These are phyloP conservation scores for Beta macrorhiza DNA, from an alignment of 179 eudicot genomes.

Conservation along the genomic window DNA sequence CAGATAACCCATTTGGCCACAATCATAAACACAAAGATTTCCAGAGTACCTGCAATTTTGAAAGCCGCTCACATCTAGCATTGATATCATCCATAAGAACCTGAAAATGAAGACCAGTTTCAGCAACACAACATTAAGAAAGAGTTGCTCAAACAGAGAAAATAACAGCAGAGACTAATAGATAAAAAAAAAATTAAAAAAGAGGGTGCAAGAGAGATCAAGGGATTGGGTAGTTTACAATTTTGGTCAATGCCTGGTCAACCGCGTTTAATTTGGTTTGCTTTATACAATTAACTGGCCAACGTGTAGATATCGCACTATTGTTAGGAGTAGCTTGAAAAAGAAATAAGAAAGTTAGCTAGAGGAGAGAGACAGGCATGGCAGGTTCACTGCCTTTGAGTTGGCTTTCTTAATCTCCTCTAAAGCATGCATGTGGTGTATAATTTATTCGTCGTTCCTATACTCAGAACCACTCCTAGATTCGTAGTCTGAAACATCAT, in stretches of 20 bases:
- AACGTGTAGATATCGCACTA: no score
- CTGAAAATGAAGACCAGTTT: conserved; percentile 36
- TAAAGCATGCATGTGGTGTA: no score
- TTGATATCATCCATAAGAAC: conserved; percentile 93
- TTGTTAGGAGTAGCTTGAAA: no score
- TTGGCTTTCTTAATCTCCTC: no score
- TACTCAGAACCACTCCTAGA: conserved; percentile 76
- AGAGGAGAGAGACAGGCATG: no score
- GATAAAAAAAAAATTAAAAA: no score
- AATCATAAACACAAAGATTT: neutral
- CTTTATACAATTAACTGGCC: neutral
- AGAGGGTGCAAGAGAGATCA: neutral
- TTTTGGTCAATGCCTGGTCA: neutral
- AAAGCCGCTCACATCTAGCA: conserved; percentile 88
- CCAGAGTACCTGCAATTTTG: conserved; percentile 72
- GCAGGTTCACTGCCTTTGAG: no score
- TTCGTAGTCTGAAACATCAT: conserved; percentile 52
- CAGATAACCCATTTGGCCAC: neutral
- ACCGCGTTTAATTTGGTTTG: neutral
- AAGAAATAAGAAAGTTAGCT: no score
- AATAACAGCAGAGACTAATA: neutral
- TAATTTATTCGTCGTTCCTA: conserved; percentile 44
- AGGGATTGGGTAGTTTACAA: neutral
- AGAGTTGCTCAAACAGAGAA: neutral
- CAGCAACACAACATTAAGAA: neutral